Conservation (phyloP, 768 basidiomycete genomes). For the Psilocybe subaeruginosa region DNA sequence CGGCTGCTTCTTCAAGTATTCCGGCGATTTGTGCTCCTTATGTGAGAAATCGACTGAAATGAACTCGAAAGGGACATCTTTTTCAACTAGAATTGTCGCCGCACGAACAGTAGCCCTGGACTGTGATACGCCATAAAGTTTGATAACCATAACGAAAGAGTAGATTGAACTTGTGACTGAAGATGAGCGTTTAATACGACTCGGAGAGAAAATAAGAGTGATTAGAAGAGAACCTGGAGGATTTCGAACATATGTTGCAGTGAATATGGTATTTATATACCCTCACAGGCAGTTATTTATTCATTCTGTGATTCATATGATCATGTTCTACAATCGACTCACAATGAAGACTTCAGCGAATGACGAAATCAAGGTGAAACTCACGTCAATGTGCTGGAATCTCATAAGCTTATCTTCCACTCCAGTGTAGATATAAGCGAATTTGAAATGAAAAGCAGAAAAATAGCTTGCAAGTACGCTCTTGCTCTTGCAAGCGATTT, state of each 20-base stretch:
- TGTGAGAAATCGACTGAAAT: conserved; percentile 43
- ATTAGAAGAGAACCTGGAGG: background rate
- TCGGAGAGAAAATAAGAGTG: background rate
- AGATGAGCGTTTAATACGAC: too few species aligned
- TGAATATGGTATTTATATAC: too few species aligned
- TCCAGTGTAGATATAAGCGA: too few species aligned
- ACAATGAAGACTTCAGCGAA: background rate
- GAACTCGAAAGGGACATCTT: conserved; percentile 57
- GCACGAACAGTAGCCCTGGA: conserved; percentile 57
- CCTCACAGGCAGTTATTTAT: background rate
- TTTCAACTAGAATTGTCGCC: conserved; percentile 52
- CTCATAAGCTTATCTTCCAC: too few species aligned
- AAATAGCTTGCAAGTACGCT: background rate
- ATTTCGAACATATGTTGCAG: too few species aligned
- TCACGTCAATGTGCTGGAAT: background rate
- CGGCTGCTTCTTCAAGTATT: conserved; percentile 54
- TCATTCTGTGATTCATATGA: background rate
- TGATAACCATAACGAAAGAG: conserved; percentile 41
- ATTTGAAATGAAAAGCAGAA: too few species aligned
- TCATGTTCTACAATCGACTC: background rate
- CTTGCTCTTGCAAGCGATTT: background rate
- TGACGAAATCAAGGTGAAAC: background rate
- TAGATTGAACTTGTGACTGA: background rate
- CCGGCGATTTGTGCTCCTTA: conserved; percentile 47
- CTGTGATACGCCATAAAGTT: conserved; percentile 39